A percentile compares a stretch with the other conserved stretches of the same genome.
Conservation (phyloP, 176 grass and related monocot species). For the Thinopyrum elongatum region DNA sequence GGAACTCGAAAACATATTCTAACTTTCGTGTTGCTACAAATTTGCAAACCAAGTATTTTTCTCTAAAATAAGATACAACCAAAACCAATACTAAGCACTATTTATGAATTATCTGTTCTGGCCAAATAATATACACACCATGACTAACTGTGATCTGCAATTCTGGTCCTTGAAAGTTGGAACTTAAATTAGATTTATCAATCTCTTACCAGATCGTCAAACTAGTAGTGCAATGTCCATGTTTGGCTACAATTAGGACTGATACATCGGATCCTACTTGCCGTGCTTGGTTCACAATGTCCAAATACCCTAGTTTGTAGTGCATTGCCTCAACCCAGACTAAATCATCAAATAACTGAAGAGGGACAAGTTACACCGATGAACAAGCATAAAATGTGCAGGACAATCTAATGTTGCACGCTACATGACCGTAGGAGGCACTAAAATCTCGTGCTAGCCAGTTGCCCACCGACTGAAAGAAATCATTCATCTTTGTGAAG, state of each 20-base stretch:
- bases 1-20: neutral
- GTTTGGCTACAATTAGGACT: neutral
- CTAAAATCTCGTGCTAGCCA: no score
- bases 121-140: neutral
- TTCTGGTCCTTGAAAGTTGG: neutral
- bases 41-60: neutral
- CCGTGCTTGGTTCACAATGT: neutral
- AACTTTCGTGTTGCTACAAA: neutral
- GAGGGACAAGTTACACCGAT: neutral
- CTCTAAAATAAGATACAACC: neutral
- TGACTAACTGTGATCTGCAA: neutral
- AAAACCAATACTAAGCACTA: no score
- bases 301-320: neutral
- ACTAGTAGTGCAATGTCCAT: neutral
- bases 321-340: neutral
- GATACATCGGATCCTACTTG: neutral
- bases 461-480: no score
- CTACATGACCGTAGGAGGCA: no score
- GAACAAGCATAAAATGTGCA: neutral
- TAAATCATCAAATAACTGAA: neutral
- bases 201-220: no score
- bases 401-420: neutral
- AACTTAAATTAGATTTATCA: neutral
- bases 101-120: no score
- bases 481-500: no score